Base-by-base conservation (phyloP, 2,329 filamentous ascomycete genomes). In the Colletotrichum paranaense region DNA sequence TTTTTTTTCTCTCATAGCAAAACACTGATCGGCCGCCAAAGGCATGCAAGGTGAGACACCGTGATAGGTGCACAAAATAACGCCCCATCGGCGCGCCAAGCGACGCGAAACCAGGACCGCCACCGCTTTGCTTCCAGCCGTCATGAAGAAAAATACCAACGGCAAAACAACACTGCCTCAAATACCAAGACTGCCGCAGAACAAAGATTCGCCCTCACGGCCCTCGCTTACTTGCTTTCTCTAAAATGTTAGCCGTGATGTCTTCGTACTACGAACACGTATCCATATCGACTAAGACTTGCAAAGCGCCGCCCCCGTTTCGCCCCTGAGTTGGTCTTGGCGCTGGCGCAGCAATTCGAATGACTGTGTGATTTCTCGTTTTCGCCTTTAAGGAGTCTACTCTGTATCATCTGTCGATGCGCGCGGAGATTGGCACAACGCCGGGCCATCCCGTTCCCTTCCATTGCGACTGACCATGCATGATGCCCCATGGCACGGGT, bases 61-160 rank as follows among this genome's bases (percentile, higher is more conserved):
- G 38, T 19, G 38, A 42, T 42, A 42, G 38, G 19, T 49, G 42
- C 4, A 49, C 16, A 49, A 49, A 28, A 32, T 42, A 14, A 14
- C 19, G 42, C 38, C 59, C 28, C 16, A 38, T 22, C 30, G 35
- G 46, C 68, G 68, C 56, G 69, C 65, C 69, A 72, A 72, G 69
- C 69, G 14, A 59, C 52, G 53, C 58, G 65, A 71, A 24, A 53
- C 58, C 58, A 22, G 58, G 52, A 16, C 42, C 42, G 16, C 16
- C 42, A 3, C 19, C 19, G 38, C 38, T 42, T 7, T 32, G 32
- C 32, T 32, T 32, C 32, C 32, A 32, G 32, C 32, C 32, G 3
- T 32, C 38, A 38, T 38, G 14, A 42, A 42, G 16, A 42, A 24
- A 24, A 53, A 46, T 19, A 26, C n/a, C 52, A 35, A 32, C 19